A percentile compares a stretch with the other conserved stretches of the same genome.
Conservation (phyloP, 345 rosid species). For the Leavenworthia alabamica region DNA sequence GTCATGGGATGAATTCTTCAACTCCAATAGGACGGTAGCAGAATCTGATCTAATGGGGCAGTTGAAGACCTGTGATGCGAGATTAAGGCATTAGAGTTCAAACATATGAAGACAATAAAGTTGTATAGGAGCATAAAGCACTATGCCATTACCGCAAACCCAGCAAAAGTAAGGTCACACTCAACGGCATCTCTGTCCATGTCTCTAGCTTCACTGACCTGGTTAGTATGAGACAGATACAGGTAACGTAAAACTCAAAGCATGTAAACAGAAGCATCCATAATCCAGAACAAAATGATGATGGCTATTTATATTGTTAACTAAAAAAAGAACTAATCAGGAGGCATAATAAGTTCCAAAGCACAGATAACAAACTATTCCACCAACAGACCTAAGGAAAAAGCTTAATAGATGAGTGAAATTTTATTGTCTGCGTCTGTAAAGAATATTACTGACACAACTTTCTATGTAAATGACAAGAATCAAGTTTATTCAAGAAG, state of each 20-base stretch:
- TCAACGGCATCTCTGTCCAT: conserved; percentile 91
- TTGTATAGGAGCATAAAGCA: background rate
- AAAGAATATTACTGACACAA: background rate
- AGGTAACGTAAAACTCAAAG: conserved; percentile 13
- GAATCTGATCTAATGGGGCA: conserved; percentile 98
- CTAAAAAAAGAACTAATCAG: background rate
- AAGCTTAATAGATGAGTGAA: background rate
- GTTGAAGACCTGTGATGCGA: conserved; percentile 74
- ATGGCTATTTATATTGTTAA: background rate
- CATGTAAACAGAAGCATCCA: background rate
- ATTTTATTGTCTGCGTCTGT: background rate
- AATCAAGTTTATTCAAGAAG: conserved; percentile 10
- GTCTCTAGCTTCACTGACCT: conserved; percentile 96
- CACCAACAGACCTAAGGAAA: conserved; percentile 3
- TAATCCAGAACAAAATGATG: background rate
- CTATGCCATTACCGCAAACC: conserved; percentile 67
- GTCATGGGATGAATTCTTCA: conserved; percentile 93
- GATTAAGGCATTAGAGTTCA: conserved; percentile 12
- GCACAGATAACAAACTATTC: conserved; percentile 1
- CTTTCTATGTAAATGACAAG: background rate
- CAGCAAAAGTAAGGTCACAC: conserved; percentile 88
- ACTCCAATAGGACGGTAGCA: conserved; percentile 64
- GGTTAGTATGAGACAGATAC: conserved; percentile 31
- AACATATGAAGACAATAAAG: background rate
- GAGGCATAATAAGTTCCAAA: background rate